Evolutionary conservation across 306 rosid genomes (phyloP).

Genomic region (Vicia villosa): DNA sequence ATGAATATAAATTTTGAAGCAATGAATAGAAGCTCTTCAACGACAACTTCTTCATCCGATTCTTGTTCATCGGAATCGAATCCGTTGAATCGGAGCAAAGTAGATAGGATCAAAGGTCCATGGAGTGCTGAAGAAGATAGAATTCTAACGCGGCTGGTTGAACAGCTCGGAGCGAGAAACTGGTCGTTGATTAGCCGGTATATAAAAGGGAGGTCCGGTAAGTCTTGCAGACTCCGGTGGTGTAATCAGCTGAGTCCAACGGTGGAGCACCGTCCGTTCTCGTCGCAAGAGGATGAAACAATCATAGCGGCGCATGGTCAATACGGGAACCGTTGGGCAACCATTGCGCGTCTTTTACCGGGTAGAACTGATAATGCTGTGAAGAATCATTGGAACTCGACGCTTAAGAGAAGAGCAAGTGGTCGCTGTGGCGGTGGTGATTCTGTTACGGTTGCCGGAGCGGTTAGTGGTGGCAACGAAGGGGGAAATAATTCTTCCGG

Average conservation of each 20-base stretch:
- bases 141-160: slow-evolving; percentile 76
- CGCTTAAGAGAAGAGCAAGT: slow-evolving; percentile 67
- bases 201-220: slow-evolving; percentile 86
- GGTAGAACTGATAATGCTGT: slow-evolving; percentile 97
- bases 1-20: slow-evolving; percentile 38
- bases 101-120: slow-evolving; percentile 79
- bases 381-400: slow-evolving; percentile 97
- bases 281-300: slow-evolving; percentile 72
- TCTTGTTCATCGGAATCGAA: slow-evolving; percentile 67
- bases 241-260: slow-evolving; percentile 91
- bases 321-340: slow-evolving; percentile 94
- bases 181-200: slow-evolving; percentile 92
- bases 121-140: slow-evolving; percentile 98
- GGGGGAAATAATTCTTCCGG: slow-evolving; percentile 3
- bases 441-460: slow-evolving; percentile 1
- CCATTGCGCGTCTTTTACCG: slow-evolving; percentile 85
- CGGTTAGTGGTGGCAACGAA: background rate
- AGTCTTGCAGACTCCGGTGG: slow-evolving; percentile 94
- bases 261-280: slow-evolving; percentile 87
- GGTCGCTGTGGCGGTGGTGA: background rate
- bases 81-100: slow-evolving; percentile 5
- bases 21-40: slow-evolving; percentile 50
- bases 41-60: slow-evolving; percentile 61
- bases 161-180: slow-evolving; percentile 75
- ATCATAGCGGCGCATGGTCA: slow-evolving; percentile 76